Evolutionary conservation across 2,329 filamentous ascomycete species (phyloP).

Genomic region (Trichoderma atrobrunneum): DNA sequence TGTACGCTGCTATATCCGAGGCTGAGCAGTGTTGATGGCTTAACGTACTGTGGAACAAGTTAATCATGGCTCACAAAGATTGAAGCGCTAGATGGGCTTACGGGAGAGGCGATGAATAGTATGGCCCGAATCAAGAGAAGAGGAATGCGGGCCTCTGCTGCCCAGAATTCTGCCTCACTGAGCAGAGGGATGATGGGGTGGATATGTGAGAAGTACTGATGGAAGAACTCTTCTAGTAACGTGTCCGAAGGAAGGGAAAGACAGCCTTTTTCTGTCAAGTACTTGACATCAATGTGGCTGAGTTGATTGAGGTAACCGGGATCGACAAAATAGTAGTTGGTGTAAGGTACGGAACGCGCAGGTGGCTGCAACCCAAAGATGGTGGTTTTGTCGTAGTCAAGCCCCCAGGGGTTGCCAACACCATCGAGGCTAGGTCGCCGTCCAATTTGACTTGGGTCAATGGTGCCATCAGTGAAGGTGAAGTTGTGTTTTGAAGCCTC

Average conservation of each 20-base stretch:
- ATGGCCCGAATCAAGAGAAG: slow-evolving; percentile 8
- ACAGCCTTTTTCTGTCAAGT: slow-evolving; percentile 8
- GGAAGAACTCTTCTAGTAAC: background rate
- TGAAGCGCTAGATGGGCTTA: background rate
- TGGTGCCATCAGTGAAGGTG: background rate
- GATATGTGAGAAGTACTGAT: slow-evolving; percentile 11
- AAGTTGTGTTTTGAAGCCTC: background rate
- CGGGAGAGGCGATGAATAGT: slow-evolving; percentile 7
- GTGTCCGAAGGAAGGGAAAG: background rate
- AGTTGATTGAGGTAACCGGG: slow-evolving; percentile 5
- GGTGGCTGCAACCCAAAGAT: background rate
- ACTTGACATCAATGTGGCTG: slow-evolving; percentile 1
- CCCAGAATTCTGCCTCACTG: slow-evolving; percentile 14
- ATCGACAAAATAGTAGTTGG: slow-evolving; percentile 16
- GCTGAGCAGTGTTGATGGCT: background rate
- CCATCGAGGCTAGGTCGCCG: background rate
- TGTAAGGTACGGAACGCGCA: background rate
- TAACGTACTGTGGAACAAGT: background rate
- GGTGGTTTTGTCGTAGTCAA: background rate
- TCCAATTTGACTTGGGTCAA: background rate
- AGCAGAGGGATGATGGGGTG: slow-evolving; percentile 10
- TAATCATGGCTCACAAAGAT: background rate
- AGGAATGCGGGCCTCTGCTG: slow-evolving; percentile 4
- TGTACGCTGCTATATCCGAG: slow-evolving; percentile 10
- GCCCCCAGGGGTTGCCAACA: background rate